phyloP scores from a whole-genome alignment of 2,329 filamentous ascomycete genomes.

The Rhinocladiella similis region DNA sequence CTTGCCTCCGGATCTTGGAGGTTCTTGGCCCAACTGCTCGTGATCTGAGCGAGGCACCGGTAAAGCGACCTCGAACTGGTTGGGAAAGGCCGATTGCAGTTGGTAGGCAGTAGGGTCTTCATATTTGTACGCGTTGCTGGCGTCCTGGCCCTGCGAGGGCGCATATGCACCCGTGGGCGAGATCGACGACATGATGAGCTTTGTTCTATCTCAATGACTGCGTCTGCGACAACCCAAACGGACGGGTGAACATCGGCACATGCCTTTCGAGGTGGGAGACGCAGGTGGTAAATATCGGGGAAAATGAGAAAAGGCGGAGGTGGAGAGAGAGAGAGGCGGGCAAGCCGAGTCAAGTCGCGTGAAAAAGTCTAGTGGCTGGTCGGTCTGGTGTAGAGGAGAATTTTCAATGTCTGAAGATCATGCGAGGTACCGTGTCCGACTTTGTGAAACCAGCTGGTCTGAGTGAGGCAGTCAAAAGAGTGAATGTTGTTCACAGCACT shows the following conservation, averaged over 20 bases:
- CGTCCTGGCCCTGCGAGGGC: slow-evolving; percentile 17
- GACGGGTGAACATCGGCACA: slow-evolving; percentile 26
- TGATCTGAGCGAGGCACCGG: slow-evolving; percentile 13
- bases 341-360: neutral
- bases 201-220: slow-evolving; percentile 3
- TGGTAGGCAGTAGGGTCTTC: slow-evolving; percentile 24
- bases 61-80: slow-evolving; percentile 23
- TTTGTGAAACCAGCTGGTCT: too few species aligned
- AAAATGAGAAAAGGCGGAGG: slow-evolving; percentile 9
- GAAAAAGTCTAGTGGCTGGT: neutral
- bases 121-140: slow-evolving; percentile 22
- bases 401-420: neutral
- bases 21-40: slow-evolving; percentile 8
- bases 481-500: too few species aligned
- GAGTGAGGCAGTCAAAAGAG: too few species aligned
- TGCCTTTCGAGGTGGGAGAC: slow-evolving; percentile 3
- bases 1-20: slow-evolving; percentile 9
- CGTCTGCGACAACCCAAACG: slow-evolving; percentile 3
- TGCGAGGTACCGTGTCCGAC: too few species aligned
- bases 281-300: slow-evolving; percentile 5
- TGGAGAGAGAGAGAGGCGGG: slow-evolving; percentile 1
- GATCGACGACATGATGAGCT: slow-evolving; percentile 21
- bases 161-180: slow-evolving; percentile 18
- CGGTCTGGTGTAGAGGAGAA: neutral
- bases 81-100: slow-evolving; percentile 18